Evolutionary conservation across 1,139 yeast genomes (phyloP).

Genomic region (Blastobotrys aristatus): DNA sequence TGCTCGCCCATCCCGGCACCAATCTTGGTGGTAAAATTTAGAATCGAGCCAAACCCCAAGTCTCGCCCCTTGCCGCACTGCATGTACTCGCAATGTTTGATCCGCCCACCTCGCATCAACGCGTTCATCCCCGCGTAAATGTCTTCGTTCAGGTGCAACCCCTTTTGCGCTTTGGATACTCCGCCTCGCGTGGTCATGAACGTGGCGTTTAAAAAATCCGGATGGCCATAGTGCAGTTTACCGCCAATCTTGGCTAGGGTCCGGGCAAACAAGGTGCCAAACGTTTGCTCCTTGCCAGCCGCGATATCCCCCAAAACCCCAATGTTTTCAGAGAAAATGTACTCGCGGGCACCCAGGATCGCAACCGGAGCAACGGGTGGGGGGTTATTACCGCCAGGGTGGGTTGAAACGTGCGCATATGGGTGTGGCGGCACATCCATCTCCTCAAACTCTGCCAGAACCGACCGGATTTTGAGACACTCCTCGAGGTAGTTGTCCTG

Average conservation of each 20-base stretch:
- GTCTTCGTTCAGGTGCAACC: constrained; percentile 82
- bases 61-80: constrained; percentile 94
- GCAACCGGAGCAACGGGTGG: constrained; percentile 56
- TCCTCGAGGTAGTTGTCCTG: constrained; percentile 86
- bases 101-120: constrained; percentile 72
- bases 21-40: constrained; percentile 80
- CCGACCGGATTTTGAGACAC: constrained; percentile 73
- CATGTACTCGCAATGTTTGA: constrained; percentile 80
- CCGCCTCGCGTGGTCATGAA: constrained; percentile 93
- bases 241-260: constrained; percentile 84
- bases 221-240: constrained; percentile 87
- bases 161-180: constrained; percentile 81
- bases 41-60: constrained; percentile 76
- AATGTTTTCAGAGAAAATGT: constrained; percentile 77
- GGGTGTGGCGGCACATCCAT: constrained; percentile 31
- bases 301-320: constrained; percentile 90
- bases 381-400: background rate
- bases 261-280: constrained; percentile 84
- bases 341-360: constrained; percentile 82
- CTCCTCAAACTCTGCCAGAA: constrained; percentile 77
- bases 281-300: constrained; percentile 90
- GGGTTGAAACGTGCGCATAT: constrained; percentile 17
- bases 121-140: constrained; percentile 91
- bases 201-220: constrained; percentile 77
- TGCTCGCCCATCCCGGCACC: constrained; percentile 98